A percentile compares a stretch with the other conserved stretches of the same genome.
Conservation (phyloP, 306 rosid species). For the Inga leiocalycina region DNA sequence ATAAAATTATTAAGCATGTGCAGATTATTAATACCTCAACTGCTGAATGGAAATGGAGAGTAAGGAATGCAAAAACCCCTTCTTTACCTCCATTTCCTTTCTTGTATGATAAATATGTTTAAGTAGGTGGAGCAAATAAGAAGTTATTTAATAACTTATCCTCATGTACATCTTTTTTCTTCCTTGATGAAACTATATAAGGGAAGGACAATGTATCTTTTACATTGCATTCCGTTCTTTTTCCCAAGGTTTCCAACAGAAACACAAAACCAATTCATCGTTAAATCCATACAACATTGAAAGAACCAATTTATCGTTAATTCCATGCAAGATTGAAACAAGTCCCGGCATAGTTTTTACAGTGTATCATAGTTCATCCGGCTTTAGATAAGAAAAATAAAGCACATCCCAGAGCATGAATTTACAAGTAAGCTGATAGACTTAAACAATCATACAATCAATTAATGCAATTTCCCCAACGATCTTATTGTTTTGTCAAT, state of each 20-base stretch:
- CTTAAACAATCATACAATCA: background rate
- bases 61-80: background rate
- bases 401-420: background rate
- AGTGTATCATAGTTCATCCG: background rate
- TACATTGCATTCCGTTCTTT: background rate
- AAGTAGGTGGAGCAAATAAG: background rate
- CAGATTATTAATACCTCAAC: background rate
- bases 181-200: background rate
- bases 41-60: background rate
- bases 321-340: background rate
- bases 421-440: background rate
- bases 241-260: background rate
- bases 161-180: background rate
- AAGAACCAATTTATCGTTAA: background rate
- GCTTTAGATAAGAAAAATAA: background rate
- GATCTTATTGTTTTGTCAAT: background rate
- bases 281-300: background rate
- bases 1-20: background rate
- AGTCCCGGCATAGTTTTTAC: background rate
- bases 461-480: background rate
- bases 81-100: background rate
- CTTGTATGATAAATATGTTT: background rate
- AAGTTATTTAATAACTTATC: background rate
- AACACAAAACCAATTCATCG: background rate
- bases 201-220: background rate